Conservation (phyloP, 2,329 filamentous ascomycete genomes). For the Emergomyces africanus region DNA sequence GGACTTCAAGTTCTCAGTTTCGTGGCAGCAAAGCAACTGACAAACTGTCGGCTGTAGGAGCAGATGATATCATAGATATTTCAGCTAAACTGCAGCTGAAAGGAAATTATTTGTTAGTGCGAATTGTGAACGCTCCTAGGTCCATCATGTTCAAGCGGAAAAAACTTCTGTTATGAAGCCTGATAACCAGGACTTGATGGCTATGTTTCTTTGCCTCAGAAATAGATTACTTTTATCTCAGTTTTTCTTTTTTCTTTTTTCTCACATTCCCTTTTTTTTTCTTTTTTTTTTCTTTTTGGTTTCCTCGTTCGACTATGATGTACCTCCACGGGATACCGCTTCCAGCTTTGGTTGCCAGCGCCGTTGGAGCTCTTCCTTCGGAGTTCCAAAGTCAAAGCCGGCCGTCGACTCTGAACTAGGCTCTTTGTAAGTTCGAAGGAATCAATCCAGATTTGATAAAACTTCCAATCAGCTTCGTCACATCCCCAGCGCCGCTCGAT, state of each 20-base stretch:
- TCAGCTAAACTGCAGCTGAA: neutral
- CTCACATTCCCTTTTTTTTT: too few species aligned
- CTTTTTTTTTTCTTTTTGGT: neutral
- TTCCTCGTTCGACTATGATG: neutral
- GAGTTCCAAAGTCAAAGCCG: neutral
- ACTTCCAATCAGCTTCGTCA: constrained; percentile 18
- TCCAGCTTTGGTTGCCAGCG: neutral
- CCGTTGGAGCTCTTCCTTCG: neutral
- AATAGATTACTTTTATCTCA: too few species aligned
- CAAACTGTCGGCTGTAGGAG: neutral
- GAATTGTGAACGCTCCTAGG: neutral
- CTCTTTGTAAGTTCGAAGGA: neutral
- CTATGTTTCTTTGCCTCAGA: neutral
- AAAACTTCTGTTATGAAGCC: too few species aligned
- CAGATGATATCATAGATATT: neutral
- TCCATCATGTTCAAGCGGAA: neutral
- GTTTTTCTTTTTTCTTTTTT: neutral
- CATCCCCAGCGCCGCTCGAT: constrained; percentile 29
- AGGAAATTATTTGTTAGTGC: neutral
- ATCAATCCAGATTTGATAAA: neutral
- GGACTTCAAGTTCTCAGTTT: neutral
- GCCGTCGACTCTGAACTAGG: neutral
- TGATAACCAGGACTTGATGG: neutral
- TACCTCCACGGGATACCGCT: neutral
- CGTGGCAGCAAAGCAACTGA: neutral